Conservation (phyloP, 306 rosid species). For the Prunus fruticosa region DNA sequence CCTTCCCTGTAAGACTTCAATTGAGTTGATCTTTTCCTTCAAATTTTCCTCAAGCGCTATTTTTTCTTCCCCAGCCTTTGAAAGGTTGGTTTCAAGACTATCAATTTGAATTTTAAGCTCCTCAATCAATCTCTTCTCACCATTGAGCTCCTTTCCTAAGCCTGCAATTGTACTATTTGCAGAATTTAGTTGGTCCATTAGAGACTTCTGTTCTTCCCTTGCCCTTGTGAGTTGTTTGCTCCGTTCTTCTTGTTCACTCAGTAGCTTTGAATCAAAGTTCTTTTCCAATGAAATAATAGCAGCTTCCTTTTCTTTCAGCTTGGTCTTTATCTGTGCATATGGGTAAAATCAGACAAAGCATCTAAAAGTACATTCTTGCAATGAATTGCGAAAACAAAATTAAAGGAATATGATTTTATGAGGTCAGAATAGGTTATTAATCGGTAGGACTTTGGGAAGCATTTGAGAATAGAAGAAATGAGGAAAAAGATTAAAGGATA, state of each 20-base stretch:
- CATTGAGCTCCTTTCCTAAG: slow-evolving; percentile 60
- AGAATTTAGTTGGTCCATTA: slow-evolving; percentile 48
- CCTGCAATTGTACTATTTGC: slow-evolving; percentile 47
- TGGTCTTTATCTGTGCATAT: slow-evolving; percentile 57
- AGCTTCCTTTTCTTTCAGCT: slow-evolving; percentile 73
- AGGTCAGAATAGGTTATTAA: not conserved
- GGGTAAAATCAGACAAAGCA: slow-evolving; percentile 22
- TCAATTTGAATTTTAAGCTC: slow-evolving; percentile 58
- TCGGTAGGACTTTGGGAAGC: not conserved
- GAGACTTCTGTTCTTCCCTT: slow-evolving; percentile 58
- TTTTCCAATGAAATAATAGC: slow-evolving; percentile 50
- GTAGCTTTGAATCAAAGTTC: slow-evolving; percentile 62
- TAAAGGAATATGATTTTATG: not conserved
- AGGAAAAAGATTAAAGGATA: not conserved
- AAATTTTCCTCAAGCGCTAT: slow-evolving; percentile 44
- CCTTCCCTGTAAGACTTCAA: slow-evolving; percentile 39
- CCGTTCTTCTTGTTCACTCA: slow-evolving; percentile 58
- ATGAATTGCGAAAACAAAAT: not conserved
- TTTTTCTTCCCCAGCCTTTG: slow-evolving; percentile 37
- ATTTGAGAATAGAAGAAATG: not conserved
- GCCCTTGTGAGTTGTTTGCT: slow-evolving; percentile 60
- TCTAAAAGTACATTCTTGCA: slow-evolving; percentile 3
- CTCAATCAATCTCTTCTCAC: slow-evolving; percentile 50
- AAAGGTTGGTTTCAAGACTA: slow-evolving; percentile 38
- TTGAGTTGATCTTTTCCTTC: slow-evolving; percentile 31